Evolutionary conservation across 164 flowering plant genomes (phyloP).

Genomic region (Taxillus chinensis): DNA sequence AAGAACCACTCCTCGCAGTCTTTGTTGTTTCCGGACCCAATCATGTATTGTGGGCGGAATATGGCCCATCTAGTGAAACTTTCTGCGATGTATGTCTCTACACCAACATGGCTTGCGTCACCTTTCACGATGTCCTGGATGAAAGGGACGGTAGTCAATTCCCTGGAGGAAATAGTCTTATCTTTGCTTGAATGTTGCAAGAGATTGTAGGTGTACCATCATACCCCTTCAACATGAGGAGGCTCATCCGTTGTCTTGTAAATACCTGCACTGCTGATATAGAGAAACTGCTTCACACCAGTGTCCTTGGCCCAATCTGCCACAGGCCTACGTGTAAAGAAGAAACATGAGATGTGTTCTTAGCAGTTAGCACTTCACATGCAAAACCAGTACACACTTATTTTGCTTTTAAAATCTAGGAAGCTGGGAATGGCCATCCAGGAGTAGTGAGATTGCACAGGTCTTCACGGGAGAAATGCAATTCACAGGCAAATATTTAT

Average conservation of each 20-base stretch:
- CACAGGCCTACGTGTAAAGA: slow-evolving; percentile 59
- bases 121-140: slow-evolving; percentile 76
- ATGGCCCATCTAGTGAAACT: slow-evolving; percentile 58
- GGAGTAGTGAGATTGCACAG: too few species aligned
- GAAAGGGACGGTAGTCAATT: slow-evolving; percentile 4
- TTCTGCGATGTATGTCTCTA: slow-evolving; percentile 73
- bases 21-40: slow-evolving; percentile 97
- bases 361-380: slow-evolving; percentile 1
- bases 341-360: not conserved
- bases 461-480: too few species aligned
- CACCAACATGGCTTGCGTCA: slow-evolving; percentile 85
- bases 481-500: too few species aligned
- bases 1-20: slow-evolving; percentile 99
- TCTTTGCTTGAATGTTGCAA: not conserved
- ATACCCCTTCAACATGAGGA: slow-evolving; percentile 99
- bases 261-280: slow-evolving; percentile 96
- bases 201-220: not conserved
- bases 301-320: slow-evolving; percentile 88
- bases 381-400: not conserved
- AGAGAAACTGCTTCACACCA: slow-evolving; percentile 79
- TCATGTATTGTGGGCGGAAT: slow-evolving; percentile 99
- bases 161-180: not conserved
- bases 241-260: slow-evolving; percentile 87
- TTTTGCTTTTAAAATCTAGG: too few species aligned
- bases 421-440: too few species aligned